phyloP scores from a whole-genome alignment of 2,329 filamentous ascomycete species.

The Trichoderma arundinaceum region DNA sequence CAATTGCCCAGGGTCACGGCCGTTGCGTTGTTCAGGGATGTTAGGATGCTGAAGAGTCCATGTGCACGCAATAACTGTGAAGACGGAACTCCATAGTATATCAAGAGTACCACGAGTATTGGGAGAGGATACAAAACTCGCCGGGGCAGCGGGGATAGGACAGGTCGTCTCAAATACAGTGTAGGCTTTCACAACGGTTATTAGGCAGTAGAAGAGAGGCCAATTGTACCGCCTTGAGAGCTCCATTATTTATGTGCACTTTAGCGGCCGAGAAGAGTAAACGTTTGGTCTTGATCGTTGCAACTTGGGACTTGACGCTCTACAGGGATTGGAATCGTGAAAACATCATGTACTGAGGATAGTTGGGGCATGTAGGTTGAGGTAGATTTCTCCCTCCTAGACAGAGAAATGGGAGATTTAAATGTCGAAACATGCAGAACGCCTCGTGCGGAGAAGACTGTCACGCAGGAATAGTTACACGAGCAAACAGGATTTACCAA shows the following conservation, averaged over 20 bases:
- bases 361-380: too few relatives aligned
- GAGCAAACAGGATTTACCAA: too few relatives aligned
- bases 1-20: too few relatives aligned
- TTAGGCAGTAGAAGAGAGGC: neutral
- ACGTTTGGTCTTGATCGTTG: too few relatives aligned
- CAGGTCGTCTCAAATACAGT: neutral
- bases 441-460: too few relatives aligned
- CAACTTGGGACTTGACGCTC: too few relatives aligned
- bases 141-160: neutral
- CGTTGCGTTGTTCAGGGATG: neutral
- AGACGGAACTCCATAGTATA: conserved; percentile 10
- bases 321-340: neutral
- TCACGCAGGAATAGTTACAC: too few relatives aligned
- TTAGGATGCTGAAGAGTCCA: neutral
- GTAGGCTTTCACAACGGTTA: neutral
- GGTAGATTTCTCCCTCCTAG: too few relatives aligned
- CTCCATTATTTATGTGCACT: neutral
- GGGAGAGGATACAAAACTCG: neutral
- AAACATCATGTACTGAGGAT: too few relatives aligned
- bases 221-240: rapidly evolving
- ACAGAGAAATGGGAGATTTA: too few relatives aligned
- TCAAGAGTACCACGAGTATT: conserved; percentile 7
- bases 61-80: neutral
- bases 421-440: too few relatives aligned
- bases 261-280: neutral